A percentile compares a stretch with the other conserved stretches of the same genome.
phyloP scores from a whole-genome alignment of 805 yeast species.

The Vanderwaltozyma polyspora region DNA sequence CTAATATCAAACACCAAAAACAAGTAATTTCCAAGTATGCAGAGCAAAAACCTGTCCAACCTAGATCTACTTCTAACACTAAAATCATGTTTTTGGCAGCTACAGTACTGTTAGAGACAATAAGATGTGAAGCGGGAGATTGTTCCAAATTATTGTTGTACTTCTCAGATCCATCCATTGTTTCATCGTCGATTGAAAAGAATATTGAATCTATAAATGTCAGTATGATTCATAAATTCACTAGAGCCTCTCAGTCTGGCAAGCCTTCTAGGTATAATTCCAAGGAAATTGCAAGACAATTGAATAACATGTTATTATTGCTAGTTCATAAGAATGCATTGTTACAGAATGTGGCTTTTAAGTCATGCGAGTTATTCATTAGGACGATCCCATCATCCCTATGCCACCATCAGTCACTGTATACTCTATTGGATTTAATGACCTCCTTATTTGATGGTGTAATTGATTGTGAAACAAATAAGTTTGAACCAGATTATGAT shows the following conservation, averaged over 20 bases:
- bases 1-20: constrained; percentile 65
- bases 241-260: constrained; percentile 40
- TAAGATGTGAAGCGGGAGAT: constrained; percentile 70
- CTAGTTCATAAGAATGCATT: constrained; percentile 71
- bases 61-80: constrained; percentile 51
- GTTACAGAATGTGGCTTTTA: constrained; percentile 70
- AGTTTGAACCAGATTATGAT: constrained; percentile 71
- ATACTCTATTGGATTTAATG: constrained; percentile 69
- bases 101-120: constrained; percentile 61
- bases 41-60: constrained; percentile 37
- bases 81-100: constrained; percentile 84
- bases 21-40: constrained; percentile 35
- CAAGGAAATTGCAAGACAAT: constrained; percentile 51
- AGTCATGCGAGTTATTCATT: constrained; percentile 61
- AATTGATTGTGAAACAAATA: constrained; percentile 71
- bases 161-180: constrained; percentile 76
- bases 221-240: constrained; percentile 46
- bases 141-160: constrained; percentile 69
- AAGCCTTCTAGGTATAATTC: constrained; percentile 46
- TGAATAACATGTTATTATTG: constrained; percentile 52
- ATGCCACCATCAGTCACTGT: constrained; percentile 63
- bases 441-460: constrained; percentile 69
- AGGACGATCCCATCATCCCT: constrained; percentile 62
- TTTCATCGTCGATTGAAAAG: constrained; percentile 56
- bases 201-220: constrained; percentile 56